Conservation (phyloP, 1,139 yeast genomes). For the Taphrina sp. region DNA sequence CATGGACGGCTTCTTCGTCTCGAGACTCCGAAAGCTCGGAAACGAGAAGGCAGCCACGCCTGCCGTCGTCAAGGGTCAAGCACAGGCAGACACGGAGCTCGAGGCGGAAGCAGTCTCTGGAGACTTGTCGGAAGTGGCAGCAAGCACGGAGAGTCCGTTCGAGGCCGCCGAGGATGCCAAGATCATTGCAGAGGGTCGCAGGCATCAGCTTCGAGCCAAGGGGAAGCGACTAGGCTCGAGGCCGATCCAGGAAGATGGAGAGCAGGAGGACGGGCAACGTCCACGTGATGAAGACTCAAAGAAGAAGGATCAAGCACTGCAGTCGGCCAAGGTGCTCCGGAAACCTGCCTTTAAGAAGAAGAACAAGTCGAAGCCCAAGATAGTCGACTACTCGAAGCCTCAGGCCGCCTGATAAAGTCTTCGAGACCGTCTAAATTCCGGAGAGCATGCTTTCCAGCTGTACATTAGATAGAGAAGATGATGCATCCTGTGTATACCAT, state of each 20-base stretch:
- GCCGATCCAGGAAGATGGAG: conserved; percentile 13
- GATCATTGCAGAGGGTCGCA: conserved; percentile 70
- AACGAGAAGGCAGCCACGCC: conserved; percentile 55
- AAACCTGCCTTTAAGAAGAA: conserved; percentile 26
- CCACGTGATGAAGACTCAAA: not conserved
- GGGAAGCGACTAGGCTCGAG: conserved; percentile 26
- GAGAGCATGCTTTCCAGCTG: no score
- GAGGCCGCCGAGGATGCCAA: conserved; percentile 69
- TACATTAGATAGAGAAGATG: no score
- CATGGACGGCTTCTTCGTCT: conserved; percentile 97
- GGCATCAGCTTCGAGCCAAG: conserved; percentile 26
- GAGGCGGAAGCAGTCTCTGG: conserved; percentile 65
- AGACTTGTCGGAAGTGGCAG: conserved; percentile 90
- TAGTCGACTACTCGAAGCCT: conserved; percentile 27
- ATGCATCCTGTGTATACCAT: no score
- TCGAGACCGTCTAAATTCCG: no score
- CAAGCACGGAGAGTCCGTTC: conserved; percentile 79
- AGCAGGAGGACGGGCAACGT: not conserved
- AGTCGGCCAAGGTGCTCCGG: conserved; percentile 14
- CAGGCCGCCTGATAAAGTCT: conserved; percentile 12
- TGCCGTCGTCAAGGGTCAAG: conserved; percentile 28
- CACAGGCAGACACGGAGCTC: conserved; percentile 38
- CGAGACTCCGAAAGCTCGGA: conserved; percentile 89
- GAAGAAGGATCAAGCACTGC: conserved; percentile 9
- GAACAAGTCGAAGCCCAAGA: conserved; percentile 20